Conservation (phyloP, 208 protist genomes). For the Phytomonas sp. region DNA sequence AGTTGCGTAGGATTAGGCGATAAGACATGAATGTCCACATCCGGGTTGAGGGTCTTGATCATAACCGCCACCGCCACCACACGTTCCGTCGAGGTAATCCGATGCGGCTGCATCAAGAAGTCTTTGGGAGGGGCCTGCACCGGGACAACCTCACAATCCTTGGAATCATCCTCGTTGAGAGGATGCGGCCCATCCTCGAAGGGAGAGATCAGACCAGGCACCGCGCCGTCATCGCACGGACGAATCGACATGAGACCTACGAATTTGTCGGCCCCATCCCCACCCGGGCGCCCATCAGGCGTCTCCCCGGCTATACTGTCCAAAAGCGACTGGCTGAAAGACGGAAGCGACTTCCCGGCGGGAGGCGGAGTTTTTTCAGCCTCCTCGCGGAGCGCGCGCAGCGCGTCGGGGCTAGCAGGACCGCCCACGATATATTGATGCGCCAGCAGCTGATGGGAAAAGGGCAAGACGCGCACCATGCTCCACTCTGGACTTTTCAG, state of each 20-base stretch:
- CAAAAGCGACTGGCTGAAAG: too few relatives aligned
- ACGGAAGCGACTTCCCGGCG: background rate
- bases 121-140: background rate
- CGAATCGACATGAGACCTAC: background rate
- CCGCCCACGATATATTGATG: constrained; percentile 70
- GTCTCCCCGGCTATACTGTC: background rate
- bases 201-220: background rate
- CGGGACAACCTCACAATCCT: background rate
- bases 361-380: constrained; percentile 17
- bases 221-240: background rate
- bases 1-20: constrained; percentile 48
- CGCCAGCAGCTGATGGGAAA: constrained; percentile 67
- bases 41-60: constrained; percentile 83
- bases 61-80: constrained; percentile 77
- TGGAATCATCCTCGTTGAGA: background rate
- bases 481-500: constrained; percentile 26
- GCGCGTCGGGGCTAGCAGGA: constrained; percentile 29
- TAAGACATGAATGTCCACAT: constrained; percentile 69
- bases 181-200: background rate
- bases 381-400: constrained; percentile 38
- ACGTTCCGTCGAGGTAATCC: constrained; percentile 57
- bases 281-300: background rate
- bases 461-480: constrained; percentile 64
- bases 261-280: background rate
- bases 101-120: constrained; percentile 25